Evolutionary conservation across 768 basidiomycete genomes (phyloP).

Genomic region (Boletus speciosus): DNA sequence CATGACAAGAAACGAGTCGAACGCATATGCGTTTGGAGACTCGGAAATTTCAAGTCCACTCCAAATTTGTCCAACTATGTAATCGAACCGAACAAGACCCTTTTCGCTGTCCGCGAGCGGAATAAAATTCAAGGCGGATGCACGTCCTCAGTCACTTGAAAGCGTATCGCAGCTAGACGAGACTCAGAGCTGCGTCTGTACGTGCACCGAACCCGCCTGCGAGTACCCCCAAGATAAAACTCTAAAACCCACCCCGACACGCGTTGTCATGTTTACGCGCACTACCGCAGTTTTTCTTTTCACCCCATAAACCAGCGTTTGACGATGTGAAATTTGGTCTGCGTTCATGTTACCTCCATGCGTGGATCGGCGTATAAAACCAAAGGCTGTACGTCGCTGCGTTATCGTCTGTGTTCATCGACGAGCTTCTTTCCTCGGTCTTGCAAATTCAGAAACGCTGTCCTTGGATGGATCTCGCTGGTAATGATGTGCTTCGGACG

Average conservation of each 20-base stretch:
- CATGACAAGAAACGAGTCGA: constrained; percentile 13
- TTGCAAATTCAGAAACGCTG: not conserved
- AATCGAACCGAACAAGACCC: constrained; percentile 13
- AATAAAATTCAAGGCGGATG: too few relatives aligned
- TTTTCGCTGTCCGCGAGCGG: not conserved
- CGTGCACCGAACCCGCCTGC: not conserved
- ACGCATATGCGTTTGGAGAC: constrained; percentile 5
- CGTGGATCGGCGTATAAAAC: not conserved
- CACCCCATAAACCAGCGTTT: not conserved
- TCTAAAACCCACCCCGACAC: not conserved
- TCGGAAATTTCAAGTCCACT: constrained; percentile 22
- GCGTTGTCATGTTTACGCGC: not conserved
- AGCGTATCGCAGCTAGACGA: too few relatives aligned
- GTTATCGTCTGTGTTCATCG: not conserved
- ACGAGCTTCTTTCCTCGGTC: not conserved
- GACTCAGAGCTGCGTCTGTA: not conserved
- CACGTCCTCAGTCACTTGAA: too few relatives aligned
- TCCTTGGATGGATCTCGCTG: too few relatives aligned
- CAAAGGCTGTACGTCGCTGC: not conserved
- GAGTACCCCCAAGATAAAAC: not conserved
- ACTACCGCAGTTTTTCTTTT: not conserved
- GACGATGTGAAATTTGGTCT: constrained; percentile 1
- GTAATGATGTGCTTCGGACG: too few relatives aligned
- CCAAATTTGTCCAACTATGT: constrained; percentile 21
- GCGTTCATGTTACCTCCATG: not conserved